Evolutionary conservation across 148 eudicot genomes (phyloP).

Genomic region (Euryodendron excelsum): DNA sequence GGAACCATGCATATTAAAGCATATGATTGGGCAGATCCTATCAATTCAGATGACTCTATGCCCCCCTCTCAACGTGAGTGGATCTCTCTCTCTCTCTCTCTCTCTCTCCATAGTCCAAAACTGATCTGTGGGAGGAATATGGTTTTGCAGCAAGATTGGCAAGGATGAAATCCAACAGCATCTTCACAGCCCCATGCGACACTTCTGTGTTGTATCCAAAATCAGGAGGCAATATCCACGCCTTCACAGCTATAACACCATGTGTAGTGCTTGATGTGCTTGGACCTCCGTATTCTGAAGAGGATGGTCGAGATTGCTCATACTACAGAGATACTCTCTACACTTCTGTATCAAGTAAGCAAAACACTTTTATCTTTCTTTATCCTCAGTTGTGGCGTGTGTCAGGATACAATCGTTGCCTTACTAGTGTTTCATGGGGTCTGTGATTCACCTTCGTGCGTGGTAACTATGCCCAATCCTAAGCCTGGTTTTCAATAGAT

Average conservation of each 20-base stretch:
- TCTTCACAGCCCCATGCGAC: slow-evolving; percentile 63
- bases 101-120: too few species aligned
- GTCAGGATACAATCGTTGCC: not conserved
- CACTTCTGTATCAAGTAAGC: slow-evolving; percentile 43
- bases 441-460: not conserved
- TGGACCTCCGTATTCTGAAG: slow-evolving; percentile 85
- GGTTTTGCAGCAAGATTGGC: slow-evolving; percentile 60
- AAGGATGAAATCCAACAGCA: slow-evolving; percentile 39
- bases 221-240: slow-evolving; percentile 87
- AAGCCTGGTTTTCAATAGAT: not conserved
- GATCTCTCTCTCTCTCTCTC: not conserved
- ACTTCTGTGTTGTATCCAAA: slow-evolving; percentile 83
- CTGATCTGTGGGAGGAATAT: not conserved
- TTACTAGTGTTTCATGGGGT: not conserved
- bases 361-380: slow-evolving; percentile 7
- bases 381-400: not conserved
- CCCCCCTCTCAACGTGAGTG: slow-evolving; percentile 44
- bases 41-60: slow-evolving; percentile 11
- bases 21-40: slow-evolving; percentile 65
- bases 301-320: slow-evolving; percentile 75
- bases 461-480: not conserved
- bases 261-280: slow-evolving; percentile 83
- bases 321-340: slow-evolving; percentile 52
- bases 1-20: slow-evolving; percentile 82
- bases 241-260: slow-evolving; percentile 77